phyloP scores from a whole-genome alignment of 805 yeast species.

The Maudiozyma barnettii region DNA sequence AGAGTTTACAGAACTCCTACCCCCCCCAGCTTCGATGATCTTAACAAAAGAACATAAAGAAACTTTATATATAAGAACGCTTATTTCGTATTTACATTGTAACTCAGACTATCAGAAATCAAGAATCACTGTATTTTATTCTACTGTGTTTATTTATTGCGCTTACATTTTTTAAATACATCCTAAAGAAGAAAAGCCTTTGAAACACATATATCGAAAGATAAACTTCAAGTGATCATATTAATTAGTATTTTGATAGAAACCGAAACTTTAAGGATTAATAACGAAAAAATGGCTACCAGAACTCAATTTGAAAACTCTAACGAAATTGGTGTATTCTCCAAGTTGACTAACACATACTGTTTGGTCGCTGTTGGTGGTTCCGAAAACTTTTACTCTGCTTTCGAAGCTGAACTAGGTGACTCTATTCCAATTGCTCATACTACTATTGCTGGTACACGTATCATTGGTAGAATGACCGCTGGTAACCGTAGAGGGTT shows the following conservation, averaged over 20 bases:
- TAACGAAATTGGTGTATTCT: conserved; percentile 86
- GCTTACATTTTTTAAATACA: too few species aligned
- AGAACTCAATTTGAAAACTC: conserved; percentile 79
- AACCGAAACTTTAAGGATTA: background rate
- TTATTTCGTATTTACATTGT: too few species aligned
- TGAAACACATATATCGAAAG: too few species aligned
- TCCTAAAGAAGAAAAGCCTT: too few species aligned
- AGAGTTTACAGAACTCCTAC: too few species aligned
- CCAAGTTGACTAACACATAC: conserved; percentile 93
- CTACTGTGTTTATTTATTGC: too few species aligned
- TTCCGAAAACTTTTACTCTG: conserved; percentile 77
- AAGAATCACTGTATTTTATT: too few species aligned
- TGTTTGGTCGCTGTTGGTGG: conserved; percentile 96
- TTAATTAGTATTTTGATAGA: background rate
- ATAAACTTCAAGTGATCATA: too few species aligned
- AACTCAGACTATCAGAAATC: too few species aligned
- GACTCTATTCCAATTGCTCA: conserved; percentile 94
- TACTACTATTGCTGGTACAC: conserved; percentile 95
- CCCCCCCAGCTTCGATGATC: too few species aligned
- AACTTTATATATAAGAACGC: too few species aligned
- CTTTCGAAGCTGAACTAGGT: conserved; percentile 95
- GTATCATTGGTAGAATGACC: conserved; percentile 96
- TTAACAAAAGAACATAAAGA: too few species aligned
- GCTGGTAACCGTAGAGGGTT: conserved; percentile 98
- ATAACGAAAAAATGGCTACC: conserved; percentile 40